These are phyloP conservation scores for Candida tallmaniae DNA, from an alignment of 805 yeast species.

Conservation along the genomic window DNA sequence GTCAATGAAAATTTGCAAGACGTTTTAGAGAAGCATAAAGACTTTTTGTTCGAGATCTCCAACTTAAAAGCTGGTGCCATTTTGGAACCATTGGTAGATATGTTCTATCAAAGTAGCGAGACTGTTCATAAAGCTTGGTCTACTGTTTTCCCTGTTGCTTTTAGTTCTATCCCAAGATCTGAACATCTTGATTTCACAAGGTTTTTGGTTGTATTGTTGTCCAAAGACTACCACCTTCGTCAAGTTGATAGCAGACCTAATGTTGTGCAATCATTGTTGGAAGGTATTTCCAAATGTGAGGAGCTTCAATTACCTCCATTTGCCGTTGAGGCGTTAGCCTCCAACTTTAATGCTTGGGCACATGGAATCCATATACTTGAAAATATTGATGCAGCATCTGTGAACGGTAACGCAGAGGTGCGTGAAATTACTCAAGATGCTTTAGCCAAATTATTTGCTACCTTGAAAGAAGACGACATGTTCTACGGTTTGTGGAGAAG, in stretches of 20 bases:
- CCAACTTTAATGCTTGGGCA: slow-evolving; percentile 87
- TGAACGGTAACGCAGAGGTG: slow-evolving; percentile 66
- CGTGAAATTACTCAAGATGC: slow-evolving; percentile 89
- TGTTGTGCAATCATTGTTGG: slow-evolving; percentile 77
- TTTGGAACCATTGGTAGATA: slow-evolving; percentile 66
- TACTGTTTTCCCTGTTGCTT: slow-evolving; percentile 75
- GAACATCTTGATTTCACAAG: slow-evolving; percentile 85
- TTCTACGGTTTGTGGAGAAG: slow-evolving; percentile 98
- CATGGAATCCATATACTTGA: slow-evolving; percentile 84
- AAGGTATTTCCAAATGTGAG: slow-evolving; percentile 73
- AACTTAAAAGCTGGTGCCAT: slow-evolving; percentile 53
- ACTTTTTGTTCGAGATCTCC: slow-evolving; percentile 26
- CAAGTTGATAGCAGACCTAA: slow-evolving; percentile 85
- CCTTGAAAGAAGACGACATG: slow-evolving; percentile 91
- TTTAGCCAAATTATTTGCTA: slow-evolving; percentile 79
- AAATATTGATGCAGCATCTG: slow-evolving; percentile 51
- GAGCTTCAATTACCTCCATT: slow-evolving; percentile 88
- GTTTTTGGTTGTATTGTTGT: slow-evolving; percentile 67
- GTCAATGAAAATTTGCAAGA: slow-evolving; percentile 15
- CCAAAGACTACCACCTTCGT: slow-evolving; percentile 90
- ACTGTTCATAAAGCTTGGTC: slow-evolving; percentile 84
- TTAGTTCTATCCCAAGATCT: slow-evolving; percentile 66
- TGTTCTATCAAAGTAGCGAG: slow-evolving; percentile 77
- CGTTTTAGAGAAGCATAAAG: slow-evolving; percentile 23
- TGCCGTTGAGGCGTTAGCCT: slow-evolving; percentile 80